phyloP scores from a whole-genome alignment of 2,329 filamentous ascomycete genomes.

The Penicillium sclerotigenum region DNA sequence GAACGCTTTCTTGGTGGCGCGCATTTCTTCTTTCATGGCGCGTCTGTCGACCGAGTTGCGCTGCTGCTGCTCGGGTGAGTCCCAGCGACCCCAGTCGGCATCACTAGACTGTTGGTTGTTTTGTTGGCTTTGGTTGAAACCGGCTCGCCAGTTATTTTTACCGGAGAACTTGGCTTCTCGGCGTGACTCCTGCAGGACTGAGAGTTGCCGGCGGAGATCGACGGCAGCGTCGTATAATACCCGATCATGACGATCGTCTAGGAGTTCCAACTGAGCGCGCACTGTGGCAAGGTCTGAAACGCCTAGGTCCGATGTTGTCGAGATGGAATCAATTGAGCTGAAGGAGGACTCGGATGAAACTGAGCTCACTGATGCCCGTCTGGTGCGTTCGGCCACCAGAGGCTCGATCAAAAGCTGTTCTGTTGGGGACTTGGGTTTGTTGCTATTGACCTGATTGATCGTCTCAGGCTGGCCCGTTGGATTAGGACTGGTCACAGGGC shows the following conservation, averaged over 20 bases:
- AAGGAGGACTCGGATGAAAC: conserved; percentile 34
- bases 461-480: neutral
- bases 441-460: neutral
- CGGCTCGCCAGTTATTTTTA: conserved; percentile 23
- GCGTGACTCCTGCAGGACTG: conserved; percentile 34
- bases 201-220: conserved; percentile 36
- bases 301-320: conserved; percentile 37
- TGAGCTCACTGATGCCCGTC: conserved; percentile 31
- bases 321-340: conserved; percentile 38
- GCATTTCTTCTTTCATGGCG: conserved; percentile 38
- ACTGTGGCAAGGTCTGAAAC: conserved; percentile 37
- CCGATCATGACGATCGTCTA: conserved; percentile 37
- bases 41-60: conserved; percentile 29
- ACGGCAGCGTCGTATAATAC: conserved; percentile 36
- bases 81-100: conserved; percentile 37
- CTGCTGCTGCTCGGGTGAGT: conserved; percentile 34
- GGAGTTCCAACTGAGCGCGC: conserved; percentile 34
- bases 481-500: conserved; percentile 4
- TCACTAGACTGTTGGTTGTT: conserved; percentile 8
- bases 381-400: conserved; percentile 15
- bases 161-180: conserved; percentile 28
- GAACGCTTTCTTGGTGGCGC: conserved; percentile 39
- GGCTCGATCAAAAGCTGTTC: neutral
- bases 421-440: neutral
- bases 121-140: conserved; percentile 14